phyloP scores from a whole-genome alignment of 305 asterid genomes.

The Fraxinus baroniana region DNA sequence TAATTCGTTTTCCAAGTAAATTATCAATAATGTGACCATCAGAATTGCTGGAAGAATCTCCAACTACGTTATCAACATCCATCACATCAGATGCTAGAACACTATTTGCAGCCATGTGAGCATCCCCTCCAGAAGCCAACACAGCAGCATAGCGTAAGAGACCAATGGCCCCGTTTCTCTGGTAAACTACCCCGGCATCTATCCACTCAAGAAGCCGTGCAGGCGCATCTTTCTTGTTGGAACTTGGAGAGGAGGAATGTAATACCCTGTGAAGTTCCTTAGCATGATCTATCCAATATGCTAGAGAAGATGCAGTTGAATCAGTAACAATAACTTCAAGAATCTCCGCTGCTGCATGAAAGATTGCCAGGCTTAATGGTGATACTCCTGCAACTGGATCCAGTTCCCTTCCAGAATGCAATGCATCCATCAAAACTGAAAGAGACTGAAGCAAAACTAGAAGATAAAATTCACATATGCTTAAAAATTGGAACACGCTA shows the following conservation, averaged over 20 bases:
- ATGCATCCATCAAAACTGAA: conserved; percentile 66
- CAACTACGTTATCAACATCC: conserved; percentile 90
- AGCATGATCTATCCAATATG: conserved; percentile 86
- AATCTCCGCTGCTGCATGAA: conserved; percentile 86
- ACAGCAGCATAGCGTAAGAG: conserved; percentile 72
- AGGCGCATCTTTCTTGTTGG: conserved; percentile 91
- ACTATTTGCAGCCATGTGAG: conserved; percentile 87
- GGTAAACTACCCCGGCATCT: conserved; percentile 95
- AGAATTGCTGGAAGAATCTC: conserved; percentile 69
- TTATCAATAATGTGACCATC: conserved; percentile 83
- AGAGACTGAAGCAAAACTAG: conserved; percentile 60
- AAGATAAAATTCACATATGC: conserved; percentile 16
- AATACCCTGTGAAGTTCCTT: conserved; percentile 75
- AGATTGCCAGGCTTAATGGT: conserved; percentile 79
- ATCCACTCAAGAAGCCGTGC: conserved; percentile 95
- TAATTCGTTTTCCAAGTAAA: conserved; percentile 86
- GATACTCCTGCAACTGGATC: conserved; percentile 83
- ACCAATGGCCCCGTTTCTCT: conserved; percentile 78
- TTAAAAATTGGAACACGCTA: conserved; percentile 6
- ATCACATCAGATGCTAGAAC: conserved; percentile 87
- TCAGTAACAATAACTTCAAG: conserved; percentile 84
- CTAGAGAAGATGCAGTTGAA: conserved; percentile 73
- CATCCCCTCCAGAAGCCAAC: conserved; percentile 94
- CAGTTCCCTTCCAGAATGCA: conserved; percentile 70
- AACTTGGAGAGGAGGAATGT: conserved; percentile 77